Evolutionary conservation across 345 rosid species (phyloP).

Genomic region (Eucalyptus victrix): DNA sequence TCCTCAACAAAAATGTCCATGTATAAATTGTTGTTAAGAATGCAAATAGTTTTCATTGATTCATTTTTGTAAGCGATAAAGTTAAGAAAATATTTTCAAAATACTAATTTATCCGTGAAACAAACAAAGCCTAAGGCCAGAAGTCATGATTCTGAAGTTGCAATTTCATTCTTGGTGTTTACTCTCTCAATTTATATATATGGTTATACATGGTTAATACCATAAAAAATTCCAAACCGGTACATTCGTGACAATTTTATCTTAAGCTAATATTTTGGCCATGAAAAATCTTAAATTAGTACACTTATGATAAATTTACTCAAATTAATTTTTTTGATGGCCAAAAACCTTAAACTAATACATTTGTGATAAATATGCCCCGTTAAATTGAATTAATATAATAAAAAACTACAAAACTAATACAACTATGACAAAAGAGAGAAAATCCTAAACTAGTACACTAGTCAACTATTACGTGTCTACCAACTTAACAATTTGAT

Average conservation of each 20-base stretch:
- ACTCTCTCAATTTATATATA: too few species aligned
- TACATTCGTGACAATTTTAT: accelerated
- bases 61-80: too few species aligned
- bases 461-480: accelerated
- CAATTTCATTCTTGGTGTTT: background rate
- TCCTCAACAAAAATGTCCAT: too few species aligned
- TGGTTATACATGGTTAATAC: too few species aligned
- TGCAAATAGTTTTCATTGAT: too few species aligned
- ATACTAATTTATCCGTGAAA: accelerated
- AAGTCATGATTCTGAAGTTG: background rate
- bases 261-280: accelerated
- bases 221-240: accelerated
- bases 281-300: accelerated
- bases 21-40: too few species aligned
- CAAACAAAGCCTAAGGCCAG: accelerated
- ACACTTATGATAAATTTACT: accelerated
- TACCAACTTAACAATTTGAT: accelerated
- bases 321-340: accelerated
- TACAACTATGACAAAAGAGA: too few species aligned
- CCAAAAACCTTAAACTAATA: accelerated
- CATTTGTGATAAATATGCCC: accelerated
- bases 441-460: too few species aligned
- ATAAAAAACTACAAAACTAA: too few species aligned
- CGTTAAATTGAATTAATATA: too few species aligned
- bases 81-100: too few species aligned